These are phyloP conservation scores for Phaffomyces thermotolerans DNA, from an alignment of 805 yeast genomes.

Conservation along the genomic window DNA sequence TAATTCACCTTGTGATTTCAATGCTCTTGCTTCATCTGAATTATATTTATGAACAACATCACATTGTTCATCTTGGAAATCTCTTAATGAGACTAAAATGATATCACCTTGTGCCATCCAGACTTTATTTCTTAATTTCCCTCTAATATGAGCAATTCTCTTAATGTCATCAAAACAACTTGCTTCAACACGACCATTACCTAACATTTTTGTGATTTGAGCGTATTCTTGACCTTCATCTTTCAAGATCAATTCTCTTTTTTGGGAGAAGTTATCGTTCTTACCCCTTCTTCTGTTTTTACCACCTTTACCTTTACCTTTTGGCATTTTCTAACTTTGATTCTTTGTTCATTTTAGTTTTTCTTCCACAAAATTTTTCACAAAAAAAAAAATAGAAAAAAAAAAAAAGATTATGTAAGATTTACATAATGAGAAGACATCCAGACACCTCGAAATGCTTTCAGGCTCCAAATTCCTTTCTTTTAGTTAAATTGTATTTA, in stretches of 20 bases:
- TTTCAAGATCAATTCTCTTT: slow-evolving; percentile 85
- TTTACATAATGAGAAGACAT: not conserved
- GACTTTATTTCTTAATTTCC: slow-evolving; percentile 97
- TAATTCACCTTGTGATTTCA: slow-evolving; percentile 92
- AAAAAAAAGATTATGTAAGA: not conserved
- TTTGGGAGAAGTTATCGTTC: slow-evolving; percentile 84
- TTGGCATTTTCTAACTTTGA: slow-evolving; percentile 48
- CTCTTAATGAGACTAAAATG: slow-evolving; percentile 91
- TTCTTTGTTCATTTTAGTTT: not conserved
- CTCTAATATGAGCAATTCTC: slow-evolving; percentile 97
- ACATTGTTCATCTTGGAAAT: slow-evolving; percentile 96
- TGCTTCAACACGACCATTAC: slow-evolving; percentile 96
- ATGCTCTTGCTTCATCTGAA: slow-evolving; percentile 95
- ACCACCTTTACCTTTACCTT: slow-evolving; percentile 75
- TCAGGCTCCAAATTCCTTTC: too few species aligned
- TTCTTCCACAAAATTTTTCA: not conserved
- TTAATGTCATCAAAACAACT: slow-evolving; percentile 88
- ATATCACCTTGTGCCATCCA: slow-evolving; percentile 99
- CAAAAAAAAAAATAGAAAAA: slow-evolving; percentile 1
- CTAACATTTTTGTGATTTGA: slow-evolving; percentile 96
- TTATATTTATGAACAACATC: slow-evolving; percentile 96
- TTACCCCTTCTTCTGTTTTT: slow-evolving; percentile 96
- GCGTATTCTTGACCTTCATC: slow-evolving; percentile 99
- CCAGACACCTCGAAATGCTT: too few species aligned
- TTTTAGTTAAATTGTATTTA: too few species aligned